Evolutionary conservation across 108 stramenopile genomes (phyloP).

Genomic region (Nannochloropsis gaditana): DNA sequence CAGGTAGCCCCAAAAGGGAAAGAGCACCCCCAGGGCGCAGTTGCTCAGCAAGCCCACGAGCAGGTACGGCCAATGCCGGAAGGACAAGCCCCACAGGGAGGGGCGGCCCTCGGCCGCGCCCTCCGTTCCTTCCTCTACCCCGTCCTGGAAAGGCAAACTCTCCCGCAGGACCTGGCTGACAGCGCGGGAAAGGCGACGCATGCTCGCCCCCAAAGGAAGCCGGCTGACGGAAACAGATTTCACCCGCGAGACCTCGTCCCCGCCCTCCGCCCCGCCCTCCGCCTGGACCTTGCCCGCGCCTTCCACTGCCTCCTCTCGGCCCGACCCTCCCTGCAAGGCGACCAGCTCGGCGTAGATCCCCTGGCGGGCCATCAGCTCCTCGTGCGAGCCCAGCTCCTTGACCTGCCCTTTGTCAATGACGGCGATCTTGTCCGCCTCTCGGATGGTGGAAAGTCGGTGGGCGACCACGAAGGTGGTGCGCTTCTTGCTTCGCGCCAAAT

Average conservation of each 20-base stretch:
- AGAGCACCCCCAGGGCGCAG: slow-evolving; percentile 27
- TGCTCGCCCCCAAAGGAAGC: neutral
- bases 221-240: neutral
- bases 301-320: neutral
- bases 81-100: neutral
- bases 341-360: slow-evolving; percentile 62
- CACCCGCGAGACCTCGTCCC: neutral
- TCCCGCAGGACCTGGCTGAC: neutral
- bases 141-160: neutral
- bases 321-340: slow-evolving; percentile 24
- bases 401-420: slow-evolving; percentile 72
- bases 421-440: slow-evolving; percentile 72
- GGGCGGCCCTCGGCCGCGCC: neutral
- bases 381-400: slow-evolving; percentile 70
- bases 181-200: neutral
- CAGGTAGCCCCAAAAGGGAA: slow-evolving; percentile 55
- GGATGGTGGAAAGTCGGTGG: slow-evolving; percentile 66
- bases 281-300: no score
- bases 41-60: neutral
- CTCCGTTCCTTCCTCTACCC: no score
- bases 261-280: neutral
- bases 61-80: slow-evolving; percentile 23
- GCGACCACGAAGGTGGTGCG: slow-evolving; percentile 54
- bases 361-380: slow-evolving; percentile 60
- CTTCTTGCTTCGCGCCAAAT: slow-evolving; percentile 34